Conservation (phyloP, 305 asterid species). For the Fraxinus sp. region DNA sequence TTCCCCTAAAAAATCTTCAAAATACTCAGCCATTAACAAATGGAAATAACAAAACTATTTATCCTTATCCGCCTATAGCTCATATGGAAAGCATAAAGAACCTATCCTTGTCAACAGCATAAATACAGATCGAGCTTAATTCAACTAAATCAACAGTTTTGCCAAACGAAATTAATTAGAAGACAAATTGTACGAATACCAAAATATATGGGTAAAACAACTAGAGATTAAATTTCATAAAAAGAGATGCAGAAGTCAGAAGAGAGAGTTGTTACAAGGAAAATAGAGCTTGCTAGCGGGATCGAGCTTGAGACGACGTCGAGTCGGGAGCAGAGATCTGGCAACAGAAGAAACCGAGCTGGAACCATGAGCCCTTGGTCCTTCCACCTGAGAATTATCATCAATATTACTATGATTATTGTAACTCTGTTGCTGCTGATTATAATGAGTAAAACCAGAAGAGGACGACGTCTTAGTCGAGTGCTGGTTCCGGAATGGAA, state of each 20-base stretch:
- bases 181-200: background rate
- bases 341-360: constrained; percentile 72
- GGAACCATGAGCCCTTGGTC: constrained; percentile 42
- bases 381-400: constrained; percentile 32
- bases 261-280: constrained; percentile 40
- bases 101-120: background rate
- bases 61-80: background rate
- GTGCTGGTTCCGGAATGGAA: constrained; percentile 66
- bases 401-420: background rate
- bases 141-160: background rate
- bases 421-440: constrained; percentile 4
- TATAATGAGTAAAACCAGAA: background rate
- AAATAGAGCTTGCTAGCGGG: constrained; percentile 84
- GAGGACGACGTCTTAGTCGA: constrained; percentile 16
- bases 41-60: background rate
- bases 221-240: background rate
- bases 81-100: background rate
- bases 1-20: background rate
- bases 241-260: background rate
- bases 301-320: constrained; percentile 29
- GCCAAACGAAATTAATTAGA: constrained; percentile 14
- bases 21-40: background rate
- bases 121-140: background rate
- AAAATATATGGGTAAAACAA: background rate
- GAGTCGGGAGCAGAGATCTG: constrained; percentile 46